Evolutionary conservation across 306 rosid species (phyloP).

Genomic region (Vicia villosa): DNA sequence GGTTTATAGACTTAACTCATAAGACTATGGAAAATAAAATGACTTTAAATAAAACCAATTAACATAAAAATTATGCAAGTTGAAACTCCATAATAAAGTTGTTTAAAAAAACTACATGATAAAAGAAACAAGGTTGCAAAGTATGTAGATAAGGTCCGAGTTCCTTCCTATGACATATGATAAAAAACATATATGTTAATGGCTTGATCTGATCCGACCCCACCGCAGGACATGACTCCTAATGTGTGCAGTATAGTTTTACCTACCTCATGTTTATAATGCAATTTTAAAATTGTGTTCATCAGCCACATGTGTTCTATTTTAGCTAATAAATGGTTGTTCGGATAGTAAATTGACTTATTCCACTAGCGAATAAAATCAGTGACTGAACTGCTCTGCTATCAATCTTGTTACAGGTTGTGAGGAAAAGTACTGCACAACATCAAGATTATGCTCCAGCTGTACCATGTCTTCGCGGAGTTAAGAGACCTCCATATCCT

Average conservation of each 20-base stretch:
- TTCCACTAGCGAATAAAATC: background rate
- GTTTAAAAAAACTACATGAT: no score
- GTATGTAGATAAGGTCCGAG: no score
- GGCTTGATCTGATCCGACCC: no score
- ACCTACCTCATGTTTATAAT: background rate
- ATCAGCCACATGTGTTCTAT: background rate
- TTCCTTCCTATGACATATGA: no score
- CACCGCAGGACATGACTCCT: background rate
- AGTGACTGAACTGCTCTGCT: slow-evolving; percentile 15
- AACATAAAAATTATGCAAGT: no score
- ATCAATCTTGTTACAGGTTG: slow-evolving; percentile 56
- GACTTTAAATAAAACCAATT: no score
- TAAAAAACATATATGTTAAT: no score
- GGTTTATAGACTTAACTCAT: no score
- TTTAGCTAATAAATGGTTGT: background rate
- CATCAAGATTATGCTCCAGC: slow-evolving; percentile 48
- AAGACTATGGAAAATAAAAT: no score
- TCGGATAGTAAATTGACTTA: background rate
- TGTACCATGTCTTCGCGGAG: slow-evolving; percentile 57
- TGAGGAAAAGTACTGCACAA: slow-evolving; percentile 62
- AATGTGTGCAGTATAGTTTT: background rate
- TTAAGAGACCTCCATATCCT: slow-evolving; percentile 54
- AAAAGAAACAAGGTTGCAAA: no score
- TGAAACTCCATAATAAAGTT: no score
- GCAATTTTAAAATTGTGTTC: background rate